phyloP scores from a whole-genome alignment of 495 filamentous ascomycete genomes.

The Penicillium macrosclerotiorum region DNA sequence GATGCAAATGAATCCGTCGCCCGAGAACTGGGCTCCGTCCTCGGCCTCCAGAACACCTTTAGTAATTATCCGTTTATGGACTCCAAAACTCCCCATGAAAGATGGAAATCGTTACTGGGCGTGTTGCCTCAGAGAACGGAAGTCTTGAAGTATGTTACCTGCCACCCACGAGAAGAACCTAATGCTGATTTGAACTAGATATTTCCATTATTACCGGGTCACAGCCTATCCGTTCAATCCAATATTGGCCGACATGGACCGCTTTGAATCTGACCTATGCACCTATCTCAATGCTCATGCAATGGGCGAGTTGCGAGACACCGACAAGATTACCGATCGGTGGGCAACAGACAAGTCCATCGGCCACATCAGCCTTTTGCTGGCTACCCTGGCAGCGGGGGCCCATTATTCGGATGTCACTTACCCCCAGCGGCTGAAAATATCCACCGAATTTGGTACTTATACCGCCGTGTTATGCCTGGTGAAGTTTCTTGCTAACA shows the following conservation, averaged over 20 bases:
- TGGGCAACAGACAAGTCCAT: slow-evolving; percentile 34
- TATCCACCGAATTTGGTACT: slow-evolving; percentile 33
- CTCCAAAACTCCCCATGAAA: slow-evolving; percentile 25
- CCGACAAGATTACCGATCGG: slow-evolving; percentile 20
- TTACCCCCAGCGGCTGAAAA: slow-evolving; percentile 25
- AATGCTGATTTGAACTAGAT: slow-evolving; percentile 26
- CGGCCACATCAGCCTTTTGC: slow-evolving; percentile 40
- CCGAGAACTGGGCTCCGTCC: slow-evolving; percentile 41
- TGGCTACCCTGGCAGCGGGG: slow-evolving; percentile 51
- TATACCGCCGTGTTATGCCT: neutral
- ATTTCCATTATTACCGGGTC: slow-evolving; percentile 49
- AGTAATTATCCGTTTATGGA: slow-evolving; percentile 66
- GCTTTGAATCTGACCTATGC: slow-evolving; percentile 46
- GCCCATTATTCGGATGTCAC: slow-evolving; percentile 49
- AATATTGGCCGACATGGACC: slow-evolving; percentile 45
- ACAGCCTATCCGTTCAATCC: slow-evolving; percentile 52
- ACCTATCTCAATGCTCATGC: slow-evolving; percentile 43
- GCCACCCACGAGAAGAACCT: neutral
- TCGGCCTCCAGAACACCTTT: slow-evolving; percentile 71
- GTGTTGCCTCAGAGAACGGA: slow-evolving; percentile 31
- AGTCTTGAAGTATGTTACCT: slow-evolving; percentile 31
- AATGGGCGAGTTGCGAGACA: slow-evolving; percentile 21
- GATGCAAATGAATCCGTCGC: slow-evolving; percentile 49
- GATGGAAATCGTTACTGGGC: slow-evolving; percentile 27
- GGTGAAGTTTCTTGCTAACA: neutral